Evolutionary conservation across 2,329 filamentous ascomycete species (phyloP).

Genomic region (Arthroderma sp.): DNA sequence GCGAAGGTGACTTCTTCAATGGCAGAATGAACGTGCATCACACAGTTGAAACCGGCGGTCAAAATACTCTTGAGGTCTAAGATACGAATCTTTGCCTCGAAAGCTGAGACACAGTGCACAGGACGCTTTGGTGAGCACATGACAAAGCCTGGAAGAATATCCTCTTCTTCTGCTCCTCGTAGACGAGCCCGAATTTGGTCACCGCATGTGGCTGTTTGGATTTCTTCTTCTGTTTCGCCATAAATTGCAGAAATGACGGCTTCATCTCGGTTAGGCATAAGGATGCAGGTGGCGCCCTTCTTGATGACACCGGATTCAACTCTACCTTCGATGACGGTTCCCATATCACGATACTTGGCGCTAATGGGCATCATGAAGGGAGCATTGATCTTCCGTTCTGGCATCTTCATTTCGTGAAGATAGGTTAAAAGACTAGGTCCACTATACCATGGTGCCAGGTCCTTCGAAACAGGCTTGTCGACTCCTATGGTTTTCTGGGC

Average conservation of each 20-base stretch:
- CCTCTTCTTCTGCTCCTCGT: slow-evolving; percentile 92
- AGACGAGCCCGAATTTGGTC: slow-evolving; percentile 89
- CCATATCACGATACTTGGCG: slow-evolving; percentile 93
- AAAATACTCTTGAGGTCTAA: slow-evolving; percentile 90
- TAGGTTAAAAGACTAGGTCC: slow-evolving; percentile 89
- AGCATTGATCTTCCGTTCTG: slow-evolving; percentile 91
- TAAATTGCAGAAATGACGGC: slow-evolving; percentile 76
- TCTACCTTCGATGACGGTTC: slow-evolving; percentile 95
- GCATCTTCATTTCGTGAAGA: slow-evolving; percentile 80
- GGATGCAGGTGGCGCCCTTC: slow-evolving; percentile 70
- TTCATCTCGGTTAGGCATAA: slow-evolving; percentile 89
- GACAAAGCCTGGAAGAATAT: slow-evolving; percentile 89
- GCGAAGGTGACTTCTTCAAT: slow-evolving; percentile 95
- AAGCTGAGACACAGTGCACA: slow-evolving; percentile 76
- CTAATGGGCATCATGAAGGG: slow-evolving; percentile 99
- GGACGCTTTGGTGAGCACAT: slow-evolving; percentile 88
- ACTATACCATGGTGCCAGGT: slow-evolving; percentile 67
- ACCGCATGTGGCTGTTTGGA: slow-evolving; percentile 67
- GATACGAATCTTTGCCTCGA: slow-evolving; percentile 94
- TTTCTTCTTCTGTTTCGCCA: slow-evolving; percentile 91
- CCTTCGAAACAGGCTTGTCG: slow-evolving; percentile 72
- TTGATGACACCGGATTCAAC: slow-evolving; percentile 89
- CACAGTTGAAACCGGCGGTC: slow-evolving; percentile 91
- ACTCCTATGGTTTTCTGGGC: slow-evolving; percentile 77
- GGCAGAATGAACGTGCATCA: slow-evolving; percentile 90